phyloP scores from a whole-genome alignment of 768 basidiomycete species.

The Leccinum truebloodii region DNA sequence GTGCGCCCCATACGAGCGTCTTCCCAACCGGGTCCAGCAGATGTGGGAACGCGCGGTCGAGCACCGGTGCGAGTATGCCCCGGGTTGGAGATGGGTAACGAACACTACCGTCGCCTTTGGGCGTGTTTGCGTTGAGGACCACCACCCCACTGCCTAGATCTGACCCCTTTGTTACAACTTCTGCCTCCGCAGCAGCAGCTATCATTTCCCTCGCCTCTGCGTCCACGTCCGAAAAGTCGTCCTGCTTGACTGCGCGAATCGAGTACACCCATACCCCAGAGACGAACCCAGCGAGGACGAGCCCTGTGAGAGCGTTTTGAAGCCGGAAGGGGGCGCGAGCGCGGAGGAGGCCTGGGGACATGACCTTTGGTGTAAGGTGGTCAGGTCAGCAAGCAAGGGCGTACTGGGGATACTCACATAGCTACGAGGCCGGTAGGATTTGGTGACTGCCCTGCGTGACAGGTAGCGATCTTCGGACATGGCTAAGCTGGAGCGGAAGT shows the following conservation, averaged over 20 bases:
- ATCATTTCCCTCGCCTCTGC: slow-evolving; percentile 68
- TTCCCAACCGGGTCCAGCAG: slow-evolving; percentile 61
- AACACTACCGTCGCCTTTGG: background rate
- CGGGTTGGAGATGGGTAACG: slow-evolving; percentile 26
- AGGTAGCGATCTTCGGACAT: slow-evolving; percentile 39
- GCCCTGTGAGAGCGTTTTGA: slow-evolving; percentile 78
- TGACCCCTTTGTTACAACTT: background rate
- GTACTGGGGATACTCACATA: slow-evolving; percentile 28
- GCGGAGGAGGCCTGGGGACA: slow-evolving; percentile 86
- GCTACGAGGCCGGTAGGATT: slow-evolving; percentile 42
- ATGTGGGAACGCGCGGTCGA: slow-evolving; percentile 48
- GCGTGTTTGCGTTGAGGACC: background rate
- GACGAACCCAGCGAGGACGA: slow-evolving; percentile 69
- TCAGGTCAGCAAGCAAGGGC: background rate
- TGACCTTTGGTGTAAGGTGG: slow-evolving; percentile 41
- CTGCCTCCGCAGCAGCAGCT: slow-evolving; percentile 1
- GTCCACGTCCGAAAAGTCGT: slow-evolving; percentile 86
- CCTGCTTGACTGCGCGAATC: slow-evolving; percentile 91
- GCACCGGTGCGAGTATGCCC: slow-evolving; percentile 47
- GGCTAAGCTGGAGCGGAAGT: background rate
- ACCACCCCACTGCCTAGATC: background rate
- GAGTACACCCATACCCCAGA: slow-evolving; percentile 89
- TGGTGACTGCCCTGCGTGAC: slow-evolving; percentile 31
- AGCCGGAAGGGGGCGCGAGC: slow-evolving; percentile 84
- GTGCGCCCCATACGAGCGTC: slow-evolving; percentile 74